Evolutionary conservation across 2,329 filamentous ascomycete species (phyloP).

Genomic region (Aulographum hederae): DNA sequence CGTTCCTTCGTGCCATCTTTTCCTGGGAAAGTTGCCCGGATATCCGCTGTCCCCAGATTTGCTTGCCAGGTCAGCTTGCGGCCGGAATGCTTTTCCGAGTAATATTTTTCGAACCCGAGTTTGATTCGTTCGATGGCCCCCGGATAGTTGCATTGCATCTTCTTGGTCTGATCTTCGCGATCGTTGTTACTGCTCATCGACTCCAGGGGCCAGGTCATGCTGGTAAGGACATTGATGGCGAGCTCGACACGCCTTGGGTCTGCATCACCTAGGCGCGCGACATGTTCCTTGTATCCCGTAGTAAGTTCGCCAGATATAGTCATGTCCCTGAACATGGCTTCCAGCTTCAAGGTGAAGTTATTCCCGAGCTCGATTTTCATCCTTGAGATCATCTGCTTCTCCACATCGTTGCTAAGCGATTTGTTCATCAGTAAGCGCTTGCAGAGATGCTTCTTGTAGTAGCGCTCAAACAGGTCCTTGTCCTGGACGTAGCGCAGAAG

Average conservation of each 20-base stretch:
- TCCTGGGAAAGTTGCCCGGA: conserved; percentile 61
- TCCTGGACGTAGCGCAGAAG: conserved; percentile 78
- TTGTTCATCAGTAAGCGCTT: conserved; percentile 75
- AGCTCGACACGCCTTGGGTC: conserved; percentile 56
- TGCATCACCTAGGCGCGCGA: conserved; percentile 36
- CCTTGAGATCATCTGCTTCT: conserved; percentile 86
- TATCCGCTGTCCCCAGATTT: conserved; percentile 66
- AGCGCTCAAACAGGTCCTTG: conserved; percentile 87
- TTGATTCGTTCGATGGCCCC: conserved; percentile 56
- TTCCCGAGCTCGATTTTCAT: conserved; percentile 97
- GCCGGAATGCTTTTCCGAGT: conserved; percentile 72
- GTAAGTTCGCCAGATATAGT: conserved; percentile 71
- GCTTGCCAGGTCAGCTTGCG: conserved; percentile 72
- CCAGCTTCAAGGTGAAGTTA: conserved; percentile 79
- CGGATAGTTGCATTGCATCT: conserved; percentile 51
- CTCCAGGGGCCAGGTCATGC: conserved; percentile 88
- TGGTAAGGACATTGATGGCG: conserved; percentile 69
- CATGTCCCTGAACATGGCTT: conserved; percentile 98
- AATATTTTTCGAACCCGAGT: conserved; percentile 75
- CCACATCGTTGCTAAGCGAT: conserved; percentile 76
- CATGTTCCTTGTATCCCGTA: conserved; percentile 54
- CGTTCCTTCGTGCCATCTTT: conserved; percentile 48
- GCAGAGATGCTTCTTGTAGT: conserved; percentile 94
- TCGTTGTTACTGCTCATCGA: conserved; percentile 45
- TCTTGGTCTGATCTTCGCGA: conserved; percentile 28